These are phyloP conservation scores for Fusarium brevicatenulatum DNA, from an alignment of 2,329 filamentous ascomycete genomes.

Conservation along the genomic window DNA sequence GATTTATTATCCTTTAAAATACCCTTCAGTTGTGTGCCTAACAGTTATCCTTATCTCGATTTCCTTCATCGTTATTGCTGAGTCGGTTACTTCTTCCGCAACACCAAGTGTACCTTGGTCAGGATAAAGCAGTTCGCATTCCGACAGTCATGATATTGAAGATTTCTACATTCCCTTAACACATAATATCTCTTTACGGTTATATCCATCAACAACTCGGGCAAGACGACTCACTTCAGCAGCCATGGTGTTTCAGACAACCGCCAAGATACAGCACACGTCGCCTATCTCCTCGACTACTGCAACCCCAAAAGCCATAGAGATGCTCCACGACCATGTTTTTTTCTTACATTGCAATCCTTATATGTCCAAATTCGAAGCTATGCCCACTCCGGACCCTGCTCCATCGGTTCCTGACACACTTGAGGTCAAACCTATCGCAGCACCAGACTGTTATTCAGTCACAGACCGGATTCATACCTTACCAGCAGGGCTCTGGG, in stretches of 20 bases:
- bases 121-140: background rate
- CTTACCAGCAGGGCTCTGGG: constrained; percentile 65
- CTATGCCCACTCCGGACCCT: constrained; percentile 42
- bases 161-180: background rate
- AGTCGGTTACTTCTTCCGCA: constrained; percentile 3
- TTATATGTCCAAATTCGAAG: constrained; percentile 58
- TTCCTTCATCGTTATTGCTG: background rate
- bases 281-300: constrained; percentile 55
- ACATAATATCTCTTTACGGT: background rate
- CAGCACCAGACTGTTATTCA: constrained; percentile 54
- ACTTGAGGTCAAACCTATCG: constrained; percentile 38
- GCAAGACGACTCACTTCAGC: background rate
- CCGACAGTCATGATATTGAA: background rate
- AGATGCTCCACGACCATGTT: constrained; percentile 61
- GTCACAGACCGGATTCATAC: constrained; percentile 63
- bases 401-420: constrained; percentile 43
- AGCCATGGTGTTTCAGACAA: constrained; percentile 58
- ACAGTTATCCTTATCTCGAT: background rate
- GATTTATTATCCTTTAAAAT: background rate
- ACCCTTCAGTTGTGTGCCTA: background rate
- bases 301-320: constrained; percentile 51
- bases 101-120: background rate
- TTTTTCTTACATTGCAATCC: constrained; percentile 65
- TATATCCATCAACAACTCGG: background rate
- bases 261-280: constrained; percentile 54